Evolutionary conservation across 148 eudicot species (phyloP).

Genomic region (Vaccinium macrocarpon): DNA sequence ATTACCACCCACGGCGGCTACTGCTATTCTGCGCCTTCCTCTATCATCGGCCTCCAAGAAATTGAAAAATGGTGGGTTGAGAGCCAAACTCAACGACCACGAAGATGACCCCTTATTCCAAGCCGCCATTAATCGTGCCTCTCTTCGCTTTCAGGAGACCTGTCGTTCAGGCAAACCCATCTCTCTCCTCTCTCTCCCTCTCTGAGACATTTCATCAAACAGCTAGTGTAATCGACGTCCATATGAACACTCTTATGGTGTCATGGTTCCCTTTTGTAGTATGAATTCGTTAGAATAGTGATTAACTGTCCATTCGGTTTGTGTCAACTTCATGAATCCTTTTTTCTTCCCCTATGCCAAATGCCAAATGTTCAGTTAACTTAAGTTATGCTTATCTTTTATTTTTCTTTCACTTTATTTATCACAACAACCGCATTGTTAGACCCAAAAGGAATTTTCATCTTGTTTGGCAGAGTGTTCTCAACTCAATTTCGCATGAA

Average conservation of each 20-base stretch:
- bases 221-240: background rate
- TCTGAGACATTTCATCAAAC: conserved; percentile 53
- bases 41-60: background rate
- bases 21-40: conserved; percentile 10
- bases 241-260: background rate
- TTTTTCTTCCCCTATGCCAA: background rate
- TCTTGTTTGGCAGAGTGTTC: background rate
- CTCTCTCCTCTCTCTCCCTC: conserved; percentile 9
- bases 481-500: background rate
- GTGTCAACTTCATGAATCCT: background rate
- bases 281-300: background rate
- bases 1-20: conserved; percentile 2
- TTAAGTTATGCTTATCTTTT: background rate
- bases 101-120: conserved; percentile 43
- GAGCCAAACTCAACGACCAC: conserved; percentile 36
- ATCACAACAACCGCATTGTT: background rate
- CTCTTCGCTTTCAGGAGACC: conserved; percentile 74
- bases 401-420: background rate
- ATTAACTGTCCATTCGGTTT: background rate
- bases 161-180: conserved; percentile 49
- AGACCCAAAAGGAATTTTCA: background rate
- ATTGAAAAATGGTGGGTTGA: conserved; percentile 15
- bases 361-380: background rate
- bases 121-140: conserved; percentile 49
- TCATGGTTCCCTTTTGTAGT: background rate